Base-by-base conservation (phyloP, 2,329 filamentous ascomycete species). In the Penicillium capsulatum region DNA sequence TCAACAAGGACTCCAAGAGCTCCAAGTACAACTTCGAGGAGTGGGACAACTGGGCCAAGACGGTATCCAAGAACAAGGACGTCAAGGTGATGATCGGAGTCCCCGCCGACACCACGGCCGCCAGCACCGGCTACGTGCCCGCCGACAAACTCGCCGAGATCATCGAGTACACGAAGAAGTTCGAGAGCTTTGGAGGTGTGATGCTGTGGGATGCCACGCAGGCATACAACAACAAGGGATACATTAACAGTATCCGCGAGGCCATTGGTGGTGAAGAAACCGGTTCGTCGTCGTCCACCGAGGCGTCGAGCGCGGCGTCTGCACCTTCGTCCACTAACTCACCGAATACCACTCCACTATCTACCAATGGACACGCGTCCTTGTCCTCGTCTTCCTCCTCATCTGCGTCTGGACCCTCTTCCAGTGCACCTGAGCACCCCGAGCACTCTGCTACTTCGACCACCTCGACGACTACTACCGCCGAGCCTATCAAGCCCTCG, bases 191-290 rank as follows among this genome's bases (percentile, higher is more conserved):
- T 52, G 81, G 80, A 6, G 81, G 81, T 19, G 72, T 81, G 17
- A 83, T 84, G 81, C 70, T 83, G 65, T 84, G 80, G 81, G 81
- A 85, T 59, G 76, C 76, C 63, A 76, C 69, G 19, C 79, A 82
- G 65, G 69, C 76, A 2, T 80, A 73, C 47, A 62, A 64, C n/a
- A 83, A 83, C 60, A 22, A 50, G 2, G 79, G 77, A 1, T 81
- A 80, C 57, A 63, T 83, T 38, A 60, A 63, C 17, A 57, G 65
- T 26, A 63, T 80, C 3, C 38, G 38, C 58, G 61, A 49, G 40
- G 54, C 22, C 57, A 64, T 40, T 54, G 74, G 39, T 47, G 44
- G 47, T 22, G 19, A 22, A 5, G 19, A 22, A 22, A 22, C 59
- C 61, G 79, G 39, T 61, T 61, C 34, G 58, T 63, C 43, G 63